Percentiles rank a stretch among this genome's conserved stretches.
Evolutionary conservation across 148 eudicot species (phyloP).

Genomic region (Polygonum aviculare): DNA sequence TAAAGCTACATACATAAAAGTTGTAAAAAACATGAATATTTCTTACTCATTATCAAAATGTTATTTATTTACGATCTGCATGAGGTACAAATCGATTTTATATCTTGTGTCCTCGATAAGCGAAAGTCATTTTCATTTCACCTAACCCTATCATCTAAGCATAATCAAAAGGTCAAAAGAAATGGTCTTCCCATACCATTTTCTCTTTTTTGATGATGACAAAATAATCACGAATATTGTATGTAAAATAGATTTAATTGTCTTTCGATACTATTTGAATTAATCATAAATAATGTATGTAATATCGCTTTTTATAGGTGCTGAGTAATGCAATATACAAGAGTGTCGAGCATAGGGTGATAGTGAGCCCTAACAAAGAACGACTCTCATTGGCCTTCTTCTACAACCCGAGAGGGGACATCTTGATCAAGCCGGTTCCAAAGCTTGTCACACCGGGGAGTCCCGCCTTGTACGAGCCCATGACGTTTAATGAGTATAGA

Average conservation of each 20-base stretch:
- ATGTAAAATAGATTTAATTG: background rate
- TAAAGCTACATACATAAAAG: too few species aligned
- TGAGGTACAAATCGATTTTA: too few species aligned
- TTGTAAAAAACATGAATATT: background rate
- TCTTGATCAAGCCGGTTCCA: constrained; percentile 46
- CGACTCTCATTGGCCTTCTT: constrained; percentile 73
- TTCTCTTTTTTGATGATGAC: background rate
- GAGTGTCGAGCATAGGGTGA: constrained; percentile 88
- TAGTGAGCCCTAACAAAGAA: constrained; percentile 57
- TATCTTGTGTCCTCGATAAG: too few species aligned
- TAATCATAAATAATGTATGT: background rate
- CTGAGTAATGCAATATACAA: constrained; percentile 70
- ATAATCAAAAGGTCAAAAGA: too few species aligned
- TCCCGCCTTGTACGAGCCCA: constrained; percentile 51
- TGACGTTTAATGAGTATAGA: constrained; percentile 75
- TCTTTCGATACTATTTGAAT: too few species aligned
- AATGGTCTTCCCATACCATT: too few species aligned
- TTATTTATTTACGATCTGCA: too few species aligned
- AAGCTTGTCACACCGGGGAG: constrained; percentile 38
- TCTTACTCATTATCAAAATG: background rate
- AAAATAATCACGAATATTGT: background rate
- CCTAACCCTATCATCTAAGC: too few species aligned
- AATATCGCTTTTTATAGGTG: constrained; percentile 25
- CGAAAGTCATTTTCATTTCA: too few species aligned
- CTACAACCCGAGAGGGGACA: constrained; percentile 71